Base-by-base conservation (phyloP, 116 monocot genomes). In the Zostera marina region DNA sequence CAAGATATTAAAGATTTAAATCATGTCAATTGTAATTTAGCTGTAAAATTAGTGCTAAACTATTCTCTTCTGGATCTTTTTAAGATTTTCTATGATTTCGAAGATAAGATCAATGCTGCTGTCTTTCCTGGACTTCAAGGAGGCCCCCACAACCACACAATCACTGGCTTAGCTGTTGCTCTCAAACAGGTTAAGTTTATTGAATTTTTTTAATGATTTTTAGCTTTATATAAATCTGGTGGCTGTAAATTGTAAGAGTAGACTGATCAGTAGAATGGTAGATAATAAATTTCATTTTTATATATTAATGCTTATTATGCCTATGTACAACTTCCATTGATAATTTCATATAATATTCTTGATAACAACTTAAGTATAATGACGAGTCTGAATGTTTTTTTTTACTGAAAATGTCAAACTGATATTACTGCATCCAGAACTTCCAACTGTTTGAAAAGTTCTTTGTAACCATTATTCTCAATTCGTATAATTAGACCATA, bases 51-150 rank as follows among this genome's bases (percentile, higher is more conserved):
- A 17, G 21, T 8, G 42, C 43, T 14, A 21, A 43, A 42, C 1
- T 42, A 1, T 22, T 59, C 22, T 17, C 22, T 22, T 15, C 22
- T 45, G 20, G 54, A 55, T 12, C 25, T 24, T 66, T 22, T 54
- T 16, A 71, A 96, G 98, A 79, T 98, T 69, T 19, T 79, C 16
- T 99, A 99, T 71, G 99, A 99, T 62, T 84, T 67, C 44, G 91
- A 87, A 72, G 99, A 91, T 26, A 99, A 87, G 64, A 91, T 99
- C 54, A 99, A 99, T 79, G 77, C 81, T 56, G 86, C 99, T 39
- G 91, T 99, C 19, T 99, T 99, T 63, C 99, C 99, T 66, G 91
- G 91, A 44, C 91, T 99, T 67, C 99, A 99, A 84, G 99, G 99
- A 60, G 99, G 99, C 47, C 99, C 99, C 16, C 99, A 99, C 61